A percentile compares a stretch with the other conserved stretches of the same genome.
Evolutionary conservation across 345 rosid species (phyloP).

Genomic region (Lepidium aucheri): DNA sequence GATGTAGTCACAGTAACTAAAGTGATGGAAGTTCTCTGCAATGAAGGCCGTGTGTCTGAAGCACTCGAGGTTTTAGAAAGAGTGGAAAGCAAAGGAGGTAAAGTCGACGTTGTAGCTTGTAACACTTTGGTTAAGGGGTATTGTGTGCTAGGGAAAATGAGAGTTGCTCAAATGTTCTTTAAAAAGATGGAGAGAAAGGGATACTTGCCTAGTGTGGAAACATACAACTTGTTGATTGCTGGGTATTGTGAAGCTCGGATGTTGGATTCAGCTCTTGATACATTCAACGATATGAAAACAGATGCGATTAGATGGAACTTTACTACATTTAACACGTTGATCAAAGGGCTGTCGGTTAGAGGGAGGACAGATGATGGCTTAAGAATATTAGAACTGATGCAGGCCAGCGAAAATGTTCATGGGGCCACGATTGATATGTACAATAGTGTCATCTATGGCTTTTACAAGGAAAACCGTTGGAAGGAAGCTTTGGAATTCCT

Average conservation of each 20-base stretch:
- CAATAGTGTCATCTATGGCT: constrained; percentile 60
- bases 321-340: constrained; percentile 44
- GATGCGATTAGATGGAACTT: constrained; percentile 68
- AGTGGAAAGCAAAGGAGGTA: constrained; percentile 57
- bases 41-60: constrained; percentile 50
- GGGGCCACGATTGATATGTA: constrained; percentile 44
- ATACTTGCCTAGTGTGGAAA: constrained; percentile 63
- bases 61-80: constrained; percentile 68
- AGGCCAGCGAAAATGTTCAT: constrained; percentile 38
- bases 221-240: constrained; percentile 54
- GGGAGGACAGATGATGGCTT: constrained; percentile 50
- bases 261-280: constrained; percentile 57
- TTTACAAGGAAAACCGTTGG: constrained; percentile 43
- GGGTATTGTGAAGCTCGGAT: constrained; percentile 51
- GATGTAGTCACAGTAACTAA: constrained; percentile 66
- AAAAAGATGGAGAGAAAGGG: constrained; percentile 79
- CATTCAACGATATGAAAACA: constrained; percentile 67
- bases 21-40: constrained; percentile 60
- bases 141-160: constrained; percentile 52
- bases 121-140: constrained; percentile 70
- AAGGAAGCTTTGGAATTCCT: constrained; percentile 60
- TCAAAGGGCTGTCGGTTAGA: constrained; percentile 46
- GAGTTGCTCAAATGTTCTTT: constrained; percentile 45
- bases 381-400: constrained; percentile 70
- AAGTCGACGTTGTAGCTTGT: constrained; percentile 54